Evolutionary conservation across 2,329 filamentous ascomycete species (phyloP).

Genomic region (Fusarium pseudograminearum): DNA sequence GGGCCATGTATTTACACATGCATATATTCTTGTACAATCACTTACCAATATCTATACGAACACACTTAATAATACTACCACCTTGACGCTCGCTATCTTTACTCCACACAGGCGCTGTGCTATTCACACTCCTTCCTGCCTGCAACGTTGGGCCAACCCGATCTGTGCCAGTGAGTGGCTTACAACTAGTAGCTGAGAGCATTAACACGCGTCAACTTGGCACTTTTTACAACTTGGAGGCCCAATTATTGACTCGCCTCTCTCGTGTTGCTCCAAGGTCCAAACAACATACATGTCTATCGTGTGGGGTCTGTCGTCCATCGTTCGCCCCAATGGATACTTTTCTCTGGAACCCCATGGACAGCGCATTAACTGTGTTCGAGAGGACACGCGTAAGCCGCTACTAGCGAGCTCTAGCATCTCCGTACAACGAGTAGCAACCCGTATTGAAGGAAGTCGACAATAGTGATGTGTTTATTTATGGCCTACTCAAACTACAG

Average conservation of each 20-base stretch:
- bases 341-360: not conserved
- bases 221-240: not conserved
- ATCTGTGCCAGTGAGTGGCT: not conserved
- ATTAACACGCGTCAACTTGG: slow-evolving; percentile 4
- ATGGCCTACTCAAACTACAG: slow-evolving; percentile 1
- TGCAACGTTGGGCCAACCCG: not conserved
- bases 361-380: slow-evolving; percentile 12
- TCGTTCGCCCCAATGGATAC: slow-evolving; percentile 19
- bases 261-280: not conserved
- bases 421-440: not conserved
- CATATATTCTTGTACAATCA: slow-evolving; percentile 40
- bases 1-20: slow-evolving; percentile 38
- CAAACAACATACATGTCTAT: not conserved
- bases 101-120: slow-evolving; percentile 11
- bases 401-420: slow-evolving; percentile 36
- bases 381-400: slow-evolving; percentile 43
- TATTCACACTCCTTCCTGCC: slow-evolving; percentile 17
- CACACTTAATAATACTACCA: slow-evolving; percentile 38
- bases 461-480: not conserved
- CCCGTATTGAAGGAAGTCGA: slow-evolving; percentile 1
- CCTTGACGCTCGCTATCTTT: slow-evolving; percentile 18
- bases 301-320: slow-evolving; percentile 14
- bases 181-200: not conserved
- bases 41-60: slow-evolving; percentile 33
- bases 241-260: slow-evolving; percentile 11